Base-by-base conservation (phyloP, 495 filamentous ascomycete genomes). In the Mytilinidion resinicola region DNA sequence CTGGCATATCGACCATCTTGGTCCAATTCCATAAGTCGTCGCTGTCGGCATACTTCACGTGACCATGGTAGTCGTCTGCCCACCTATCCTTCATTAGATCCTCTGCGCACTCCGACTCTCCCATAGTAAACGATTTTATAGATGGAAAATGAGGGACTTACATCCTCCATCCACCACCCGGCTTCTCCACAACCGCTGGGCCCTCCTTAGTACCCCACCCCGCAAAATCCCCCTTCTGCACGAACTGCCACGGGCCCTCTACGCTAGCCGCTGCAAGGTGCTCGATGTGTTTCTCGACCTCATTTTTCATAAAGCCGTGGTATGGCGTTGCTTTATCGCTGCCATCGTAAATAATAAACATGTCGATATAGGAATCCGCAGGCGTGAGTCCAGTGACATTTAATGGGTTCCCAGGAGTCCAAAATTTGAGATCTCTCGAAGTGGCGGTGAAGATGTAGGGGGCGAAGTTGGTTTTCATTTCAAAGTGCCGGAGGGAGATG, bases 251-350 rank as follows among this genome's bases (percentile, higher is more conserved):
- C 14, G 42, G 42, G 5, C 42, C 42, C 42, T 17, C 20, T 20
- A 46, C 42, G 42, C 42, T 46, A 15, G 14, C 12, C 14, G 42
- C 42, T n/a, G 42, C 20, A 12, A 46, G 14, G 20, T 46, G 42
- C 14, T 46, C 42, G 1, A 46, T 20, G 20, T 46, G 20, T 12
- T 46, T 46, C 14, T 46, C 42, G 42, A 46, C 42, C 20, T 46
- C 42, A n/a, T 46, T 46, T 46, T 46, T 46, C 42, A 46, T 46
- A 15, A 46, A 46, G 15, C 15, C 42, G 20, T 46, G 42, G 42
- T 46, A 46, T 9, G 42, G 42, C 14, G 42, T 46, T 17, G 8
- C 20, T 15, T 46, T 46, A 15, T 46, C 42, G 42, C 20, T 20
- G 8, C 20, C 42, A 17, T 46, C n/a, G 42, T 46, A 46, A 17